Base-by-base conservation (phyloP, 140 eudicot species). In the Stevia rebaudiana region DNA sequence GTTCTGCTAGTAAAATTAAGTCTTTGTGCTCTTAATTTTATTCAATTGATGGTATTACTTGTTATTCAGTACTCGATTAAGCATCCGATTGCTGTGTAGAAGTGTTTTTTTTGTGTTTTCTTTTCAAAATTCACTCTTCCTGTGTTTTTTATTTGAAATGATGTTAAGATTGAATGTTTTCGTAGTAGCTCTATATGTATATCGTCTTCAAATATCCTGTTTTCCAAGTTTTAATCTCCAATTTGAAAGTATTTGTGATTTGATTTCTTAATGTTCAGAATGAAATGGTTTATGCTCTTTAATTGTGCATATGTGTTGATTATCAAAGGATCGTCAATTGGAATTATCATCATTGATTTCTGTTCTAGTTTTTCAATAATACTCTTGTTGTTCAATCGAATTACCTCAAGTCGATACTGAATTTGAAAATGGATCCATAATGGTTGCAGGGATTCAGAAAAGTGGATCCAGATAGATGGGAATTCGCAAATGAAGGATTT, bases 401-500 rank as follows among this genome's bases (percentile, higher is more conserved):
- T 61, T 11, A 55, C 44, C 15, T 4, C 12, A 59, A 3, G 39
- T 30, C 1, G 43, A 0, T 71, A 54, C 67, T 77, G 41, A 40
- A 61, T 40, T 6, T 19, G 23, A 35, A 55, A 28, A 49, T 36
- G 1, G 10, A 18, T 72, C 2, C 48, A 21, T 18, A 58, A 3
- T 37, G 18, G 0, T 42, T 76, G 24, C 71, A 91, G 98, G 98
- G 98, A 18, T 91, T 91, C 37, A 80, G 84, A 49, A 91, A 91
- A 68, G 94, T 91, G 62, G 96, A 91, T 77, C 95, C 98, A 1
- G 98, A 91, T 50, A 77, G 84, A 65, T 87, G 95, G 91, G 98
- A 90, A 56, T 90, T 90, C 13, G 97, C 97, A 1, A 90, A 87
- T 49, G 90, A 87, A 72, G 95, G 95, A 35, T 91, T 91, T 65